phyloP scores from a whole-genome alignment of 306 rosid species.

The Datisca glomerata region DNA sequence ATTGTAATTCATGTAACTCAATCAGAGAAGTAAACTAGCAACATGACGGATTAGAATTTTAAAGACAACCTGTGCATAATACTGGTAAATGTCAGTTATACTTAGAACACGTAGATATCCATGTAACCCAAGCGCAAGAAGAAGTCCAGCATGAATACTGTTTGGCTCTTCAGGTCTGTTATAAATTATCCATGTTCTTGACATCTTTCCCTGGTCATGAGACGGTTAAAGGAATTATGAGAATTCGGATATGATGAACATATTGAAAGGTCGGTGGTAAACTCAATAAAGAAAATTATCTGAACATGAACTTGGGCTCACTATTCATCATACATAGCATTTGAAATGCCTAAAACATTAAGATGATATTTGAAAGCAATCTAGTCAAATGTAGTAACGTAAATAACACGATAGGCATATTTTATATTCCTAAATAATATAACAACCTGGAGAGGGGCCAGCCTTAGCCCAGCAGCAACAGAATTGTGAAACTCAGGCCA shows the following conservation, averaged over 20 bases:
- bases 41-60: no score
- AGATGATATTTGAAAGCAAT: no score
- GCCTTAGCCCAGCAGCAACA: conserved; percentile 93
- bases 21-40: no score
- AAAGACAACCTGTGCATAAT: conserved; percentile 70
- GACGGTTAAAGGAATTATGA: conserved; percentile 11
- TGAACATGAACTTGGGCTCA: no score
- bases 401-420: no score
- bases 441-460: conserved; percentile 94
- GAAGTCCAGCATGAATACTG: conserved; percentile 92
- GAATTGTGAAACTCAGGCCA: conserved; percentile 99
- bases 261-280: no score
- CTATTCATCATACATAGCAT: no score
- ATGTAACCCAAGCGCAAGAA: conserved; percentile 87
- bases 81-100: conserved; percentile 82
- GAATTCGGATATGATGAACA: no score
- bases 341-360: no score
- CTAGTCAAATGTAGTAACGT: no score
- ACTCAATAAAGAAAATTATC: no score
- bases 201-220: conserved; percentile 82
- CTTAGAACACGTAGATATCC: conserved; percentile 67
- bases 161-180: conserved; percentile 81
- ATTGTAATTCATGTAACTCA: no score
- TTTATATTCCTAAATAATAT: conserved; percentile 2
- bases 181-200: conserved; percentile 87